phyloP scores from a whole-genome alignment of 768 basidiomycete genomes.

The Russula sp. region DNA sequence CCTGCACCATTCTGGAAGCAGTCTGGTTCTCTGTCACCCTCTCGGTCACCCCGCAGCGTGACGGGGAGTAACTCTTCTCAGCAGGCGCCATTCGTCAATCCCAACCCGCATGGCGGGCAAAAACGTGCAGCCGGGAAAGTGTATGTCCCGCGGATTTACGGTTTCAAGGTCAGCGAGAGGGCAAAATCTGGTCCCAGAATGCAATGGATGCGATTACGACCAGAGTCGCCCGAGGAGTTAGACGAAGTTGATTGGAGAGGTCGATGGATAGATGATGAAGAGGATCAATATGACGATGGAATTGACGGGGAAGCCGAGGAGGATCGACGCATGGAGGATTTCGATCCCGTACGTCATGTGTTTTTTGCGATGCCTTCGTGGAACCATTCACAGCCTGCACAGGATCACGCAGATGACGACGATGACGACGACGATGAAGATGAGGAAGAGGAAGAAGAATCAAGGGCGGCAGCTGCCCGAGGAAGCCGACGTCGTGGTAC shows the following conservation, averaged over 20 bases:
- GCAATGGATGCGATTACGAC: conserved; percentile 91
- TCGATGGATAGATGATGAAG: conserved; percentile 77
- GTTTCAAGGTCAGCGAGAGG: conserved; percentile 94
- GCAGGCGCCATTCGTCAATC: conserved; percentile 67
- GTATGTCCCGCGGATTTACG: conserved; percentile 91
- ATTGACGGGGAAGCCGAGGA: conserved; percentile 38
- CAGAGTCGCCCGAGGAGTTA: conserved; percentile 71
- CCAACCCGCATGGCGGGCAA: conserved; percentile 85
- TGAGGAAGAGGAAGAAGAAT: conserved; percentile 44
- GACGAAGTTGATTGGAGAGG: conserved; percentile 90
- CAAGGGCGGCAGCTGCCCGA: conserved; percentile 19
- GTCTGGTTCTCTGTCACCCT: conserved; percentile 45
- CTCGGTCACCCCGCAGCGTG: conserved; percentile 47
- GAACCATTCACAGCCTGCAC: background rate
- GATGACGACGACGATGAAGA: conserved; percentile 51
- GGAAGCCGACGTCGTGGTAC: conserved; percentile 23
- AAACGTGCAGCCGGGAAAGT: conserved; percentile 82
- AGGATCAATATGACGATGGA: conserved; percentile 57
- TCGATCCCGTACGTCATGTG: conserved; percentile 59
- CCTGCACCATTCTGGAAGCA: conserved; percentile 90
- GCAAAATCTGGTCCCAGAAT: conserved; percentile 94
- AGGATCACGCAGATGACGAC: conserved; percentile 41
- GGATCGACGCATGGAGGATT: conserved; percentile 80
- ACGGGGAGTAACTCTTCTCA: conserved; percentile 43
- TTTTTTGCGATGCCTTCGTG: background rate